phyloP scores from a whole-genome alignment of 306 rosid species.

The Prosopis cineraria region DNA sequence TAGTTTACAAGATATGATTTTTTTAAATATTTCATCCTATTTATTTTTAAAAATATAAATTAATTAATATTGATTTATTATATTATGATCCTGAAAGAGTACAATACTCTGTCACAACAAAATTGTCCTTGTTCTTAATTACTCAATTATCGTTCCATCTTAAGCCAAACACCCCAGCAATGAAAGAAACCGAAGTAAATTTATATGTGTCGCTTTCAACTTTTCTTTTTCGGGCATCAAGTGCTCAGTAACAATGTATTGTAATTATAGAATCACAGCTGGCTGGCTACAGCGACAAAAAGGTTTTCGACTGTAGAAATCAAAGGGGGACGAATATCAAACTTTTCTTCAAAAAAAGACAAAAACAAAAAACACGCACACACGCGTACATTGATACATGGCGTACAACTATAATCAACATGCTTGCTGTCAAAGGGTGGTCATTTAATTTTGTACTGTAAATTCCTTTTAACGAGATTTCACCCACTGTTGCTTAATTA shows the following conservation, averaged over 20 bases:
- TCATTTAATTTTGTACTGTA: not conserved
- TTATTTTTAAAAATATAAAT: too few species aligned
- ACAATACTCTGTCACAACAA: conserved; percentile 20
- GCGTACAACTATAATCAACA: too few species aligned
- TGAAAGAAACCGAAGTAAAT: not conserved
- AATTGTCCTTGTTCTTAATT: not conserved
- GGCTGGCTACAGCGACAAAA: conserved; percentile 4
- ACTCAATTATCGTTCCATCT: not conserved
- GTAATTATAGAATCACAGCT: conserved; percentile 36
- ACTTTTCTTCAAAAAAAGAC: not conserved
- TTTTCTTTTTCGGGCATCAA: not conserved
- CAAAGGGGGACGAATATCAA: not conserved
- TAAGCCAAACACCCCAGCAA: not conserved
- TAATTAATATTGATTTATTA: too few species aligned
- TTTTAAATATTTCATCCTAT: too few species aligned
- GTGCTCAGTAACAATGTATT: not conserved
- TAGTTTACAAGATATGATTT: too few species aligned
- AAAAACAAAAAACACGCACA: not conserved
- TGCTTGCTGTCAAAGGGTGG: not conserved
- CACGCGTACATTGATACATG: not conserved
- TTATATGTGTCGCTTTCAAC: conserved; percentile 41
- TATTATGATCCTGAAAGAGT: too few species aligned
- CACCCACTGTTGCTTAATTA: not conserved
- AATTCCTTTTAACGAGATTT: not conserved
- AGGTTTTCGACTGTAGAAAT: conserved; percentile 2